Base-by-base conservation (phyloP, 768 basidiomycete species). In the Pisolithus sp. region DNA sequence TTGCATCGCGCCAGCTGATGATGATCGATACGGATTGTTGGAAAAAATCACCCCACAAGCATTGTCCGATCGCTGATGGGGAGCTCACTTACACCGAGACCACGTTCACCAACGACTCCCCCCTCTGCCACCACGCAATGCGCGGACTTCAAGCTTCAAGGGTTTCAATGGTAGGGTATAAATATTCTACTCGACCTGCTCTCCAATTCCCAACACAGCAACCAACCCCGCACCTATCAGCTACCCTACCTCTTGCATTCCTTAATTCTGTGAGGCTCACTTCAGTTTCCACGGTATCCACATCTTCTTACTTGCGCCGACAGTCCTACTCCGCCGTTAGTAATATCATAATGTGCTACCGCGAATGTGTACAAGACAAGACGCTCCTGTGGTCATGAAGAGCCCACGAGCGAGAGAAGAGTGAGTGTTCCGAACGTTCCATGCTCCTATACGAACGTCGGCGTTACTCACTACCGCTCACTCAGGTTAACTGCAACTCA, bases 401-500 rank as follows among this genome's bases (percentile, higher is more conserved):
- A 63, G 36, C 66, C 67, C 5, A 48, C 59, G 42, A 61, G 51
- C 5, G 65, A 70, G 41, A 61, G 50, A 54, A 70, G 66, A 62
- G 68, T 67, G 40, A 30, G 30, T 36, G 55, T 57, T 34, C 5
- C 12, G 57, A 62, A 36, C 56, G 62, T 40, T 62, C 62, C 7
- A 61, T 67, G 34, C 59, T 57, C n/a, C 51, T 59, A 49, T 64
- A 63, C 51, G 45, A 57, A 8, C n/a, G 18, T 31, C n/a, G 8
- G 52, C 50, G 37, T 43, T 51, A 38, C 47, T 51, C 24, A 34
- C 54, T 23, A 50, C 28, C 26, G 23, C 7, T 18, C 36, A 12
- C 17, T 38, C 26, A 78, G 76, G 65, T 76, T 49, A 76, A 78
- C 55, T 78, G 77, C 49, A 55, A 61, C 28, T 66, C 66, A 40